Evolutionary conservation across 2,329 filamentous ascomycete genomes (phyloP).

Genomic region (Pyrenophora tritici-repentis): DNA sequence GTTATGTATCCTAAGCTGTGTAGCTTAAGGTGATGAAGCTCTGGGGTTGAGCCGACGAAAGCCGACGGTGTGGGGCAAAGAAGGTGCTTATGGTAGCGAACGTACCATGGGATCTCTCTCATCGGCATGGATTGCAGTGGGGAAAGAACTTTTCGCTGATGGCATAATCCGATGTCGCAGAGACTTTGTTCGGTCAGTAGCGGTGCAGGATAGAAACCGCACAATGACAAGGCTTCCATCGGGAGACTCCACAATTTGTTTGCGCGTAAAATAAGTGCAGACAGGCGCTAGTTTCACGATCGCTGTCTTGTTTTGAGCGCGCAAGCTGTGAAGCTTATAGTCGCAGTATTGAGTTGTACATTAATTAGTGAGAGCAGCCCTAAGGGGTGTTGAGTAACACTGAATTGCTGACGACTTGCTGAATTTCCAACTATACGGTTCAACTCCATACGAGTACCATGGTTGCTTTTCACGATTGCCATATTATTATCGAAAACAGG

Average conservation of each 20-base stretch:
- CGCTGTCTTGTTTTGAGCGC: too few relatives aligned
- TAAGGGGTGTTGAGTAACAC: too few relatives aligned
- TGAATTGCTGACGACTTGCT: too few relatives aligned
- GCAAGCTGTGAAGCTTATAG: too few relatives aligned
- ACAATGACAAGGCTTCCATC: constrained; percentile 11
- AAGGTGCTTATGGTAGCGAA: constrained; percentile 13
- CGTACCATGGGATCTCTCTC: constrained; percentile 10
- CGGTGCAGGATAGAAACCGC: constrained; percentile 15
- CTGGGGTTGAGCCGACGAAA: constrained; percentile 29
- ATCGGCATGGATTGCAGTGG: constrained; percentile 8
- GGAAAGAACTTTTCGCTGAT: constrained; percentile 7
- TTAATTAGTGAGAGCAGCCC: too few relatives aligned
- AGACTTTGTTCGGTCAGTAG: constrained; percentile 22
- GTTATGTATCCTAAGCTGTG: constrained; percentile 31
- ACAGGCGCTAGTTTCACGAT: background rate
- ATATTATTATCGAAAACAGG: constrained; percentile 1
- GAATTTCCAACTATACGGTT: too few relatives aligned
- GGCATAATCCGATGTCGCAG: constrained; percentile 27
- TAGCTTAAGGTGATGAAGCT: constrained; percentile 22
- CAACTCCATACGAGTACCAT: too few relatives aligned
- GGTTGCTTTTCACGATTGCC: too few relatives aligned
- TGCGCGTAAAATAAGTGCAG: background rate
- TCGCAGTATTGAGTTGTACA: too few relatives aligned
- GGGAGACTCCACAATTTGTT: constrained; percentile 1
- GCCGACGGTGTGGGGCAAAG: constrained; percentile 28